Base-by-base conservation (phyloP, 169 alveolate genomes). In the Babesia caballi region DNA sequence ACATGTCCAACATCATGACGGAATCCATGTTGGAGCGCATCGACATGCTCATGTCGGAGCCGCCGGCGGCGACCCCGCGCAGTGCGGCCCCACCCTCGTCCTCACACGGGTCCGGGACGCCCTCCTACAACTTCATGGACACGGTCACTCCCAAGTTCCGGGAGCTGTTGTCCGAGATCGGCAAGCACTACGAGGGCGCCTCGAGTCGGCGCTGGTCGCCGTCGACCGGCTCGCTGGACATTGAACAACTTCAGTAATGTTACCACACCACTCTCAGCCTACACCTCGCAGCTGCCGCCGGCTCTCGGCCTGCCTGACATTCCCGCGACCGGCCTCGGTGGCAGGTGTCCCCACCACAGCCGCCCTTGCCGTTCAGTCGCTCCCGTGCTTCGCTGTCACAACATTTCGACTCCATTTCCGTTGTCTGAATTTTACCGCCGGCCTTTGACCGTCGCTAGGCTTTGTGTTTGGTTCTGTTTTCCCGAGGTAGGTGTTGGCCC, bases 141-240 rank as follows among this genome's bases (percentile, higher is more conserved):
- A n/a, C 51, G 9, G 59, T 78, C 38, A 78, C 87, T 0, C 82
- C 87, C 9, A 67, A 60, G 51, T 78, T 78, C 50, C 57, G 68
- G 51, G 82, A 78, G 66, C 35, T 78, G 23, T 23, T 78, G 38
- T 41, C 58, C 15, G 87, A 78, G 66, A 58, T 78, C 46, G 51
- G 72, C 23, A 78, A 67, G 46, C 78, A 78, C 53, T 78, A 78
- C 63, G 47, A 38, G 56, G 2, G 66, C 66, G 12, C 4, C 9
- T 56, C 49, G 15, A 21, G 32, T 1, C 60, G 60, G 40, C 36
- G 15, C 17, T 47, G 56, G 3, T 19, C 40, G 36, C 23, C 35
- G 19, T 51, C 42, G 17, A 6, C 25, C 42, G 60, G 60, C 33
- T 51, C 9, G 25, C 23, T 27, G 17, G 25, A 15, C 42, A 51